Base-by-base conservation (phyloP, 1,284 basidiomycete species). In the Fomitopsis betulina region DNA sequence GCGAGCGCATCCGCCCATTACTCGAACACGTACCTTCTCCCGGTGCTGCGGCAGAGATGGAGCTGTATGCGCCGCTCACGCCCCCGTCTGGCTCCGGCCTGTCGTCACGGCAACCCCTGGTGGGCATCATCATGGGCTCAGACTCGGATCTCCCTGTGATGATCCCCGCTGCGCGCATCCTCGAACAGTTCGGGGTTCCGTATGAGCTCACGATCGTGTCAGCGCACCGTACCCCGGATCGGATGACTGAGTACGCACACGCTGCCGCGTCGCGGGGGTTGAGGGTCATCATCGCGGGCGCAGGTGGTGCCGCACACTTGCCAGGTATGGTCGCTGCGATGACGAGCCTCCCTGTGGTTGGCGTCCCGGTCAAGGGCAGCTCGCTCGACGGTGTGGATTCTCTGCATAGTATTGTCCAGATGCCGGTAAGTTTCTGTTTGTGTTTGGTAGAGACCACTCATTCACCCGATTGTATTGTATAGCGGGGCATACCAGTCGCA, bases 261-360 rank as follows among this genome's bases (percentile, higher is more conserved):
- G 81, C 82, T 10, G 96, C 96, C 0, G 79, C 85, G 0, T 75
- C 84, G 8, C 78, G 96, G 19, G 97, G 96, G 1, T 64, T 90
- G 40, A 75, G 89, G 49, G 84, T 83, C 6, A 89, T 99, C 72
- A 91, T 99, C 56, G 96, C 96, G 1, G 96, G 96, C 10, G 96
- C 97, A 1, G 97, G 96, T 23, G 97, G 96, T 0, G 96, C 96
- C 0, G 96, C 97, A 5, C 96, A 99, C 75, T 76, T 99, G 10
- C 96, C 97, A 0, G 97, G 97, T 0, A 99, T 99, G 97, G 93
- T 98, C 0, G 96, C 96, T 1, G 89, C 93, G 13, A 89, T 98
- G 86, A 98, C 96, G 0, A 80, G 87, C 1, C 75, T 99, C 55
- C 96, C 97, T 0, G 94, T 99, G 2, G 87, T 99, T 49, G 96